Evolutionary conservation across 225 moss, liverwort and hornwort genomes (phyloP).

Genomic region (Pseudisothecium myosuroides): DNA sequence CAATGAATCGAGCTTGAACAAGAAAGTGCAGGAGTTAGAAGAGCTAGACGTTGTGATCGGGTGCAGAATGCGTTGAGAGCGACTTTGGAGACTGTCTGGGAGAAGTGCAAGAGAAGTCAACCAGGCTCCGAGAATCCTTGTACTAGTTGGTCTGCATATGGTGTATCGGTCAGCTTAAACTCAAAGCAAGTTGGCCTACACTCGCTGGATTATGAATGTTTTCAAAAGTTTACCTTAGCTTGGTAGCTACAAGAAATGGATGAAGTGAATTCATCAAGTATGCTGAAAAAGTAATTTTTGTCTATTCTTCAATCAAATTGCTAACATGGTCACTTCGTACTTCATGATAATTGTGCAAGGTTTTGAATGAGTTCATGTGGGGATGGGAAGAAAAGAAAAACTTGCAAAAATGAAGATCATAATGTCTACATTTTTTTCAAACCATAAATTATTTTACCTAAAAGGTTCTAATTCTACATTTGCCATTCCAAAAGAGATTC

Average conservation of each 20-base stretch:
- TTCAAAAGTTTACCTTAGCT: neutral
- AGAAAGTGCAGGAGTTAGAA: neutral
- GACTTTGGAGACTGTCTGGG: neutral
- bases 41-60: neutral
- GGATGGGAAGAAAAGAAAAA: neutral
- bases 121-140: neutral
- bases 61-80: neutral
- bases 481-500: rapidly evolving
- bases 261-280: neutral
- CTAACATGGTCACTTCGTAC: neutral
- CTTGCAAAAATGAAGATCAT: neutral
- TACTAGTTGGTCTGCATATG: neutral
- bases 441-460: neutral
- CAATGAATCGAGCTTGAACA: neutral
- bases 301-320: neutral
- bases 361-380: neutral
- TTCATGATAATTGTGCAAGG: neutral
- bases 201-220: neutral
- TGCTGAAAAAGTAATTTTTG: neutral
- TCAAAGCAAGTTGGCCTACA: neutral
- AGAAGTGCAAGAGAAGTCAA: neutral
- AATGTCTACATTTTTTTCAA: neutral
- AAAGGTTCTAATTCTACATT: neutral
- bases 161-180: neutral
- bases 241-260: neutral